Evolutionary conservation across 2,329 filamentous ascomycete genomes (phyloP).

Genomic region (Stachybotrys elegans): DNA sequence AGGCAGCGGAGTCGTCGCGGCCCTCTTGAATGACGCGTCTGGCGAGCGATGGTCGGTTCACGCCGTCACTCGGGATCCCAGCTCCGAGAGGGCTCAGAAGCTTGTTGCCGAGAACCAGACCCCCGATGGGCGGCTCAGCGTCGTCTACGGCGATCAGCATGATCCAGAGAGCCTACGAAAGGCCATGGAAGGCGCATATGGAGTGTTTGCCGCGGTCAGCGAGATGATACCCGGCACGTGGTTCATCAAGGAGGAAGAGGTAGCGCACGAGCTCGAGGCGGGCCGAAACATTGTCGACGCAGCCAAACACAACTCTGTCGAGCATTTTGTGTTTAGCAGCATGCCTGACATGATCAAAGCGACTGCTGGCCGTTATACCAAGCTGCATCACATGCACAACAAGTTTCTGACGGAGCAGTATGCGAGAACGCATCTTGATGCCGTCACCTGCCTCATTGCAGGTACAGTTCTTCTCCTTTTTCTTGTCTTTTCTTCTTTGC

Average conservation of each 20-base stretch:
- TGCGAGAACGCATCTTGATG: conserved; percentile 3
- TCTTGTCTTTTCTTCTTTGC: too few relatives aligned
- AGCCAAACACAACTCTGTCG: conserved; percentile 6
- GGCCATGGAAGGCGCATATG: conserved; percentile 6
- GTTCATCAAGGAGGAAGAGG: conserved; percentile 7
- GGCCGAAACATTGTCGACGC: conserved; percentile 10
- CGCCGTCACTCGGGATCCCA: not conserved
- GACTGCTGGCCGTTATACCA: conserved; percentile 5
- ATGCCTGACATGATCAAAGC: conserved; percentile 7
- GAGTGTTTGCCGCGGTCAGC: conserved; percentile 10
- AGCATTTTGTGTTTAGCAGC: conserved; percentile 13
- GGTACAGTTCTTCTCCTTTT: not conserved
- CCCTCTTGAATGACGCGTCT: not conserved
- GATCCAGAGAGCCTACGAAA: conserved; percentile 6
- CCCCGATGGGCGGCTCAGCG: not conserved
- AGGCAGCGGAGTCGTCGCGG: conserved; percentile 1
- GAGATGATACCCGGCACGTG: conserved; percentile 5
- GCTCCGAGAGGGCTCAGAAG: not conserved
- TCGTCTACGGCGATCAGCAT: conserved; percentile 6
- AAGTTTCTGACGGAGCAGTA: conserved; percentile 9
- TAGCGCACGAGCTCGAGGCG: conserved; percentile 10
- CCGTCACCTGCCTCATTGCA: conserved; percentile 8
- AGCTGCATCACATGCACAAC: conserved; percentile 11
- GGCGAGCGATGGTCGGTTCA: not conserved
- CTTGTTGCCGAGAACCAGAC: not conserved